Conservation (phyloP, 306 rosid genomes). For the Begonia masoniana region DNA sequence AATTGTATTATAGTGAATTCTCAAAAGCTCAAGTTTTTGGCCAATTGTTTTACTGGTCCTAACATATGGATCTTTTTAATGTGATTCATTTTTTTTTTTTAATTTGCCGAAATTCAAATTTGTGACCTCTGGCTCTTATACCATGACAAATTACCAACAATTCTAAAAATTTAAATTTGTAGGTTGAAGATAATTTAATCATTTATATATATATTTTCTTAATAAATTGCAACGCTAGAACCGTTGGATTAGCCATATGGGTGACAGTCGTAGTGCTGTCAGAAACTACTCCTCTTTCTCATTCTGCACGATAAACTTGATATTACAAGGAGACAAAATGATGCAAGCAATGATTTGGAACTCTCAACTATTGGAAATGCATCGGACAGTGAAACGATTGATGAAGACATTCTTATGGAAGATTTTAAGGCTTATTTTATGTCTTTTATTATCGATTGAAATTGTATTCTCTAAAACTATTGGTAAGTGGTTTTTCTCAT, state of each 20-base stretch:
- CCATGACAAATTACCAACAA: too few species aligned
- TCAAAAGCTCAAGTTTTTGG: too few species aligned
- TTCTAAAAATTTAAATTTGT: too few species aligned
- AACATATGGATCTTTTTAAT: too few species aligned
- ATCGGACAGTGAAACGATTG: conserved; percentile 31
- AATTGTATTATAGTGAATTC: too few species aligned
- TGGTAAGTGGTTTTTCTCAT: conserved; percentile 2
- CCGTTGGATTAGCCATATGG: conserved; percentile 99
- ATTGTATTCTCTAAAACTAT: background rate
- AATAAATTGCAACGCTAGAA: conserved; percentile 47
- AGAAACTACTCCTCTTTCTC: conserved; percentile 62
- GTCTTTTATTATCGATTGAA: background rate
- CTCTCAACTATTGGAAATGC: conserved; percentile 37
- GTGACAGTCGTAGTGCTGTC: conserved; percentile 45
- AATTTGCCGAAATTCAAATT: too few species aligned
- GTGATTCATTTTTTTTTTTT: too few species aligned
- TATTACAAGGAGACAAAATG: conserved; percentile 25
- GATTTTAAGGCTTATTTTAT: conserved; percentile 51
- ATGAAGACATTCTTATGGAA: conserved; percentile 62
- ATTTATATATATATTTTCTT: too few species aligned
- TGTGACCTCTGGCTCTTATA: too few species aligned
- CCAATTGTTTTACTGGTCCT: too few species aligned
- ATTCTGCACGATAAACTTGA: conserved; percentile 39
- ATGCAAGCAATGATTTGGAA: conserved; percentile 41
- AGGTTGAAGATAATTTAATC: too few species aligned